Percentiles rank a stretch among this genome's conserved stretches.
These are phyloP conservation scores for Aphanomyces stellatus DNA, from an alignment of 352 stramenopile genomes.

Conservation along the genomic window DNA sequence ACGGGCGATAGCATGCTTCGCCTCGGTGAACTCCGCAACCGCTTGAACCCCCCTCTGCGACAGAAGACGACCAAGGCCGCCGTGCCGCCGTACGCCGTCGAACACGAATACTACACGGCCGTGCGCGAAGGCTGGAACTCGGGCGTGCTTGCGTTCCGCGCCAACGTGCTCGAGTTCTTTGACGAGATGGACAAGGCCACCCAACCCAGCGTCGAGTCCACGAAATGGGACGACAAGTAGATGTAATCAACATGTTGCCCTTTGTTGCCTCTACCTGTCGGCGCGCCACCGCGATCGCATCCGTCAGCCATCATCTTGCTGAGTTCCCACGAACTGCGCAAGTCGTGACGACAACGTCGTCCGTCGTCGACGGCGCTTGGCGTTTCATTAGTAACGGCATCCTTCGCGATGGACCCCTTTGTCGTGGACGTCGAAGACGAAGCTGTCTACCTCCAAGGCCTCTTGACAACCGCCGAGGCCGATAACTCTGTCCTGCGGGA, in stretches of 20 bases:
- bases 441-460: background rate
- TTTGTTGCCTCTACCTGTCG: background rate
- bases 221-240: background rate
- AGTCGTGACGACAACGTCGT: too few species aligned
- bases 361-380: too few species aligned
- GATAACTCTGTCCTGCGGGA: background rate
- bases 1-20: slow-evolving; percentile 1
- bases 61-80: background rate
- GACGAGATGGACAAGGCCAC: slow-evolving; percentile 9
- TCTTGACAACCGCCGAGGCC: background rate
- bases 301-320: background rate
- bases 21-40: background rate
- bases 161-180: slow-evolving; percentile 13
- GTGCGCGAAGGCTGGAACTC: slow-evolving; percentile 18
- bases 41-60: slow-evolving; percentile 7
- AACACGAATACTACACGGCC: slow-evolving; percentile 18
- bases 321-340: background rate
- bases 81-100: background rate
- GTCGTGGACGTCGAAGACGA: background rate
- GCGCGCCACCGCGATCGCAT: background rate
- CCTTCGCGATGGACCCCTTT: background rate
- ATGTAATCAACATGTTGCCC: background rate
- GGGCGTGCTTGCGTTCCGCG: slow-evolving; percentile 4
- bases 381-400: background rate
- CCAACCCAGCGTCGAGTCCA: background rate